These are phyloP conservation scores for Rosa hybrid DNA, from an alignment of 331 rosid species.

Conservation along the genomic window DNA sequence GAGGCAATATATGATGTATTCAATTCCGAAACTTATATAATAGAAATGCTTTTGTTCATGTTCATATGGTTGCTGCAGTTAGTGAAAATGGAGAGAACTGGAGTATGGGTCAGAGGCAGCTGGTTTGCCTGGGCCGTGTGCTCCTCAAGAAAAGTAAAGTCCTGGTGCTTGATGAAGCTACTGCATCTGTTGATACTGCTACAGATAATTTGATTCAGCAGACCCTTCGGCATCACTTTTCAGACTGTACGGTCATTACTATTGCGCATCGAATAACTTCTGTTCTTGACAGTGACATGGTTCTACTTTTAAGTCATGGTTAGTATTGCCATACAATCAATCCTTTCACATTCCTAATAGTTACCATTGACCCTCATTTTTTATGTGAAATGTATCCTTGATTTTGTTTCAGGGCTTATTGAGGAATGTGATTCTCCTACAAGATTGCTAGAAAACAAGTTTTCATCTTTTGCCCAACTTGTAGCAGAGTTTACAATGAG, in stretches of 20 bases:
- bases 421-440: slow-evolving; percentile 71
- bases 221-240: slow-evolving; percentile 58
- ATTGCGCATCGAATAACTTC: slow-evolving; percentile 79
- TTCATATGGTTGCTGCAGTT: slow-evolving; percentile 38
- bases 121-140: slow-evolving; percentile 81
- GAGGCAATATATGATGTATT: neutral
- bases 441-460: slow-evolving; percentile 61
- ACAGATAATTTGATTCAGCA: slow-evolving; percentile 77
- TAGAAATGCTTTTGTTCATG: slow-evolving; percentile 20
- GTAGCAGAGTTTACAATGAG: slow-evolving; percentile 76
- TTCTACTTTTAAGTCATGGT: slow-evolving; percentile 77
- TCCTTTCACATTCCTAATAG: neutral
- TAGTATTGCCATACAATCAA: neutral
- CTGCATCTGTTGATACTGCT: slow-evolving; percentile 85
- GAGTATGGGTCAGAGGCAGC: slow-evolving; percentile 91
- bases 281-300: slow-evolving; percentile 71
- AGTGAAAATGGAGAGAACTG: slow-evolving; percentile 85
- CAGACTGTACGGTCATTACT: slow-evolving; percentile 60
- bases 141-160: slow-evolving; percentile 76
- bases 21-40: neutral
- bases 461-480: slow-evolving; percentile 78
- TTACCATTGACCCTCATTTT: slow-evolving; percentile 18
- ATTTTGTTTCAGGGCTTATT: slow-evolving; percentile 57
- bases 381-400: neutral
- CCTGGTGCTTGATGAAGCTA: slow-evolving; percentile 82